These are phyloP conservation scores for Nicotiana noctiflora DNA, from an alignment of 257 asterid genomes.

Conservation along the genomic window DNA sequence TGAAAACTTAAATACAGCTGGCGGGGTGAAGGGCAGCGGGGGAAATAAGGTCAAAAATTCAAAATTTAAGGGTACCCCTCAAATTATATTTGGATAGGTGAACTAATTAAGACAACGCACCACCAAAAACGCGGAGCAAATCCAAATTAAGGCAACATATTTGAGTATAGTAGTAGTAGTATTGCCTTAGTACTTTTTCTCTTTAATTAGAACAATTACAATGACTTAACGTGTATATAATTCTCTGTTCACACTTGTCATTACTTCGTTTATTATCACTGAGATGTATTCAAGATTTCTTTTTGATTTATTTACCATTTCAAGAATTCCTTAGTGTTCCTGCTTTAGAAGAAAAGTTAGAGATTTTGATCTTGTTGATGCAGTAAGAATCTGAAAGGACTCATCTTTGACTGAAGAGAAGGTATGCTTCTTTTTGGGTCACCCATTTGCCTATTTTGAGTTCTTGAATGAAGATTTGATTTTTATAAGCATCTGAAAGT, in stretches of 20 bases:
- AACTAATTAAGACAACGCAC: constrained; percentile 19
- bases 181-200: neutral
- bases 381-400: constrained; percentile 6
- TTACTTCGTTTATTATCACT: neutral
- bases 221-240: neutral
- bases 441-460: neutral
- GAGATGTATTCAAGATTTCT: neutral
- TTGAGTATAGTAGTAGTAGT: no score
- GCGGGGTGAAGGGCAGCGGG: constrained; percentile 21
- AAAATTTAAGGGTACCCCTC: constrained; percentile 10
- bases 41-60: constrained; percentile 33
- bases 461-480: neutral
- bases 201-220: neutral
- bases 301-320: neutral
- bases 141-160: neutral
- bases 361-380: neutral
- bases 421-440: neutral
- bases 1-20: neutral
- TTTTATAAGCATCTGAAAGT: neutral
- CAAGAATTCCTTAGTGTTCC: no score
- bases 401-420: neutral
- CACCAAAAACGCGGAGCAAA: neutral
- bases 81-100: neutral
- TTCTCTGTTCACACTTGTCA: neutral
- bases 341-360: neutral